Percentiles rank a stretch among this genome's conserved stretches.
phyloP scores from a whole-genome alignment of 2,329 filamentous ascomycete species.

The Cytospora chrysosperma region DNA sequence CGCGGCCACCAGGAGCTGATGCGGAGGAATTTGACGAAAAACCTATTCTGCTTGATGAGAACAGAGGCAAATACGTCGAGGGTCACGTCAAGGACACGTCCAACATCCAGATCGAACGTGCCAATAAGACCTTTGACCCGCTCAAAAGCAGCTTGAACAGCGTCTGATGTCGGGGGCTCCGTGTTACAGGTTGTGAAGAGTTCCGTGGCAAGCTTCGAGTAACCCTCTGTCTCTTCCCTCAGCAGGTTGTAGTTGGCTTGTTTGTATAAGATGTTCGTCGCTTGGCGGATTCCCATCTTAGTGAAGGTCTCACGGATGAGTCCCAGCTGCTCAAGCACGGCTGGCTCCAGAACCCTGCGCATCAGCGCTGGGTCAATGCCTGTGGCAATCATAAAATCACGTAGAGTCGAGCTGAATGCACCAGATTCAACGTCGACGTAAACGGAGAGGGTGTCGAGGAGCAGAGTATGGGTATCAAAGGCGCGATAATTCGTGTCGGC shows the following conservation, averaged over 20 bases:
- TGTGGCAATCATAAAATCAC: slow-evolving; percentile 69
- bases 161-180: slow-evolving; percentile 69
- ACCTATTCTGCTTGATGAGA: slow-evolving; percentile 86
- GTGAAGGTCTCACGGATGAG: slow-evolving; percentile 84
- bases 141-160: slow-evolving; percentile 84
- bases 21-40: slow-evolving; percentile 90
- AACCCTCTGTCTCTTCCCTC: slow-evolving; percentile 93
- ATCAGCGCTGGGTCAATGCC: slow-evolving; percentile 70
- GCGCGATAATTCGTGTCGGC: slow-evolving; percentile 49
- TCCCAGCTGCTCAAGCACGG: slow-evolving; percentile 71
- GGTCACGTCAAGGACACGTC: slow-evolving; percentile 88
- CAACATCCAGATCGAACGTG: slow-evolving; percentile 95
- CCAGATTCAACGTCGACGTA: slow-evolving; percentile 68
- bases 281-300: slow-evolving; percentile 80
- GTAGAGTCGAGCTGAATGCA: slow-evolving; percentile 51
- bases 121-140: slow-evolving; percentile 92
- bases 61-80: slow-evolving; percentile 93
- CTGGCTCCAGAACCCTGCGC: slow-evolving; percentile 79
- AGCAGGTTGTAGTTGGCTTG: slow-evolving; percentile 97
- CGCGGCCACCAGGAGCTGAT: slow-evolving; percentile 97
- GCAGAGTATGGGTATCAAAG: slow-evolving; percentile 67
- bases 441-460: slow-evolving; percentile 81
- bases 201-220: slow-evolving; percentile 93
- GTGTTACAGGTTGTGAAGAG: slow-evolving; percentile 84
- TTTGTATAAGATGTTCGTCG: slow-evolving; percentile 89